Evolutionary conservation across 2,329 filamentous ascomycete species (phyloP), one percentile per base, ranked within the genome.

Genomic region (Biscogniauxia marginata): DNA sequence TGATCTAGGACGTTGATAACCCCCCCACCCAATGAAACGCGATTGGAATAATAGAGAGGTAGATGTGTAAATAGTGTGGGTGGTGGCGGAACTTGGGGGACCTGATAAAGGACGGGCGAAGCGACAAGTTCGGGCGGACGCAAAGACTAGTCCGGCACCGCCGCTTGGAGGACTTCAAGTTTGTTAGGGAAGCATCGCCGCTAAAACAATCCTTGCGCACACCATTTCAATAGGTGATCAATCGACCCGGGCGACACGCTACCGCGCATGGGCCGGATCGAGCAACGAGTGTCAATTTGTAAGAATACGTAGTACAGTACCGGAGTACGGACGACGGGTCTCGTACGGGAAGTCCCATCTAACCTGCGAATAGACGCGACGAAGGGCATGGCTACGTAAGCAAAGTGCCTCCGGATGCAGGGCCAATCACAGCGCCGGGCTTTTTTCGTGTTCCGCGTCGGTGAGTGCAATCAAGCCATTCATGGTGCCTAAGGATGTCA

Each of bases 101-200:
- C 46, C 11, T 20, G 48, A 49, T 5, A 30, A 30, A 8, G 19
- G 22, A 49, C 48, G 48, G 48, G 48, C 24, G 22, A 49, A 49
- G 48, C n/a, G 34, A 7, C 23, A 49, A 20, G 23, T 39, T 49
- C 48, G 48, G 48, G 24, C 48, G 48, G 48, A 30, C 48, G 48
- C 23, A 11, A 49, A 19, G 48, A 16, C 23, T 34, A 49, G 48
- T 18, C 24, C 48, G 23, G 48, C 22, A 49, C 48, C 22, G 48
- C 48, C 48, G 48, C 25, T 18, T 30, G 13, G 11, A 24, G 18
- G 48, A 20, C n/a, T 49, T 16, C 7, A 45, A 16, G n/a, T n/a
- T 46, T 48, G 21, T 3, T 16, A 48, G n/a, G 21, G 46, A 23
- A 21, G 46, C 46, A 48, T 23, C 21, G 46, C 46, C 46, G 46